Percentiles rank a stretch among this genome's conserved stretches.
Conservation (phyloP, 352 stramenopile genomes). For the Phytophthora sp. region DNA sequence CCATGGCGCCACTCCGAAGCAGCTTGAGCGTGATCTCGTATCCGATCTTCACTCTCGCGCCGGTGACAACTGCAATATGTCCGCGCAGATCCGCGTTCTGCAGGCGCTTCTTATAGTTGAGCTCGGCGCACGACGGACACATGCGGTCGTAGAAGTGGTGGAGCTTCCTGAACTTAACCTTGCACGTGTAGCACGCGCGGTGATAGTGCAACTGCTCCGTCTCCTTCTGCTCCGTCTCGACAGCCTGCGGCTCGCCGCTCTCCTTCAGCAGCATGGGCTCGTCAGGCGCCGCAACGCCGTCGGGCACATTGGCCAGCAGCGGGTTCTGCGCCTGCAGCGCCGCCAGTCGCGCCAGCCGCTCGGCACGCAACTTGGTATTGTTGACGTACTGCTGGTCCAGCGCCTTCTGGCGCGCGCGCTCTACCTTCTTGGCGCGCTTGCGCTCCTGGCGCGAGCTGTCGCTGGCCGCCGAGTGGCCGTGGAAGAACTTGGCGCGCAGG, state of each 20-base stretch:
- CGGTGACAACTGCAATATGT: conserved; percentile 91
- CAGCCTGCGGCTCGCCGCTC: conserved; percentile 2
- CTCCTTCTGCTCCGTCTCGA: conserved; percentile 16
- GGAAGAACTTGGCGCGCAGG: conserved; percentile 67
- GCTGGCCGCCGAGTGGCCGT: conserved; percentile 51
- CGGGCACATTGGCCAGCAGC: conserved; percentile 66
- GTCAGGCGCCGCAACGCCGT: conserved; percentile 50
- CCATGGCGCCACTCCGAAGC: conserved; percentile 81
- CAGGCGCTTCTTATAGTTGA: conserved; percentile 95
- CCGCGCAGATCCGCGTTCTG: conserved; percentile 83
- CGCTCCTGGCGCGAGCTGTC: conserved; percentile 60
- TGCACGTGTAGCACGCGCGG: conserved; percentile 95
- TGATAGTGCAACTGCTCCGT: conserved; percentile 81
- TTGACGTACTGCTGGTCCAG: conserved; percentile 83
- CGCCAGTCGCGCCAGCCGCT: conserved; percentile 59
- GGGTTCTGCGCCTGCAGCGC: conserved; percentile 64
- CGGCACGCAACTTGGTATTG: conserved; percentile 76
- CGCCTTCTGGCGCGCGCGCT: conserved; percentile 65
- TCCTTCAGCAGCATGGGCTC: conserved; percentile 31
- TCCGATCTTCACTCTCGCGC: conserved; percentile 96
- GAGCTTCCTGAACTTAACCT: conserved; percentile 91
- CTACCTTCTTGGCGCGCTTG: conserved; percentile 75
- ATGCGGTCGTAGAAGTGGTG: conserved; percentile 96
- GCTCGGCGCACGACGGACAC: conserved; percentile 91
- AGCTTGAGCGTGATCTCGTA: conserved; percentile 95